Conservation (phyloP, 2,329 filamentous ascomycete genomes). For the Sordariomycetes sp. region DNA sequence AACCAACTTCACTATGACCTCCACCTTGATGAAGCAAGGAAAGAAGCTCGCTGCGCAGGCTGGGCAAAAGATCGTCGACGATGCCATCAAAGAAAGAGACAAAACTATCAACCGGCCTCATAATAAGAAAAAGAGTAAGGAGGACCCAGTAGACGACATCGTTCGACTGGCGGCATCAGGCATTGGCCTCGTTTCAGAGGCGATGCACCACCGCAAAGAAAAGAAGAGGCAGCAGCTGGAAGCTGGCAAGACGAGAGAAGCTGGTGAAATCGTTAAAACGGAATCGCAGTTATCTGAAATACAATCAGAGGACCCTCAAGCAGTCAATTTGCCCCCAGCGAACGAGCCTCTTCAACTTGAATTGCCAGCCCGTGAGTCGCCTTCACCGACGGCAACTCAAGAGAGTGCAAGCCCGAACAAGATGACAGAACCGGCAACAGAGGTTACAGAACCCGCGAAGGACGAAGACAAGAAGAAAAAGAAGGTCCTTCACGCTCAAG, state of each 20-base stretch:
- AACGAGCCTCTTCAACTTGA: too few relatives aligned
- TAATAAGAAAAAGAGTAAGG: constrained; percentile 19
- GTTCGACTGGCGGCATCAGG: constrained; percentile 1
- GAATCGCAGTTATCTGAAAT: too few relatives aligned
- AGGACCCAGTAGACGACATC: constrained; percentile 22
- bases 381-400: too few relatives aligned
- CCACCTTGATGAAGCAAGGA: too few relatives aligned
- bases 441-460: background rate
- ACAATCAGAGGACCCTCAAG: background rate
- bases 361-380: too few relatives aligned
- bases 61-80: too few relatives aligned
- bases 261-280: too few relatives aligned
- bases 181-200: constrained; percentile 2
- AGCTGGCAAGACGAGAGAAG: background rate
- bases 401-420: background rate
- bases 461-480: background rate
- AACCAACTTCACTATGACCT: too few relatives aligned
- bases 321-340: background rate
- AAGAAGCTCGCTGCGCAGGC: too few relatives aligned
- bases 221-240: background rate
- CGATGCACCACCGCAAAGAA: constrained; percentile 2
- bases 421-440: too few relatives aligned
- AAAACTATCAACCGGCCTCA: too few relatives aligned
- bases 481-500: constrained; percentile 1
- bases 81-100: too few relatives aligned